A percentile compares a stretch with the other conserved stretches of the same genome.
Conservation (phyloP, 768 basidiomycete genomes). For the Rhizopogon vulgaris region DNA sequence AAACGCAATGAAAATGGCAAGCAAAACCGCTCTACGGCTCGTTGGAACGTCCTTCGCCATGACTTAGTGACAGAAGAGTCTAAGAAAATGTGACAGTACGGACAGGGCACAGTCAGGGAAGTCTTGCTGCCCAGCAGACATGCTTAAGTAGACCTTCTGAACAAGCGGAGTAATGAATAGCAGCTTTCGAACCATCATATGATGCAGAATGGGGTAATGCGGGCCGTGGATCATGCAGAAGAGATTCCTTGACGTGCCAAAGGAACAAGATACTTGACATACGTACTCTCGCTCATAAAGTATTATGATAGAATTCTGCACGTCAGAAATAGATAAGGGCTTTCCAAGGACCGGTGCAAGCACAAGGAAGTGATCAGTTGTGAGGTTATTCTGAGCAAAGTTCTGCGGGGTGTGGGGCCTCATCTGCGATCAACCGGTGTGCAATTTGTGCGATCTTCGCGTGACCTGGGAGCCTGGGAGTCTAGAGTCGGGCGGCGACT, state of each 20-base stretch:
- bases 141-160: slow-evolving; percentile 9
- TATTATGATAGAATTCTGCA: background rate
- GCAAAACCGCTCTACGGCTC: slow-evolving; percentile 55
- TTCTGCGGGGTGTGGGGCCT: background rate
- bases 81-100: background rate
- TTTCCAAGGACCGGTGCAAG: background rate
- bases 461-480: background rate
- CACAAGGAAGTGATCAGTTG: background rate
- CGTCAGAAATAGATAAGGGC: background rate
- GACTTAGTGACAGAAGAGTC: background rate
- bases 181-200: slow-evolving; percentile 10
- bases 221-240: slow-evolving; percentile 6
- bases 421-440: background rate
- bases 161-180: background rate
- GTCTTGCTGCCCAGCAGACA: background rate
- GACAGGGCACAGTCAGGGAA: background rate
- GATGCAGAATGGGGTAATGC: slow-evolving; percentile 4
- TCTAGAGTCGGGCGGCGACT: background rate
- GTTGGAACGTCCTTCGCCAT: slow-evolving; percentile 45
- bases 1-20: slow-evolving; percentile 70
- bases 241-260: background rate
- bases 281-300: too few species aligned
- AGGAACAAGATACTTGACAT: too few species aligned
- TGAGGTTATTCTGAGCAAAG: background rate
- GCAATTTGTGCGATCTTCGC: background rate